A percentile compares a stretch with the other conserved stretches of the same genome.
phyloP scores from a whole-genome alignment of 1,139 yeast genomes.

The Candida sanyaensis region DNA sequence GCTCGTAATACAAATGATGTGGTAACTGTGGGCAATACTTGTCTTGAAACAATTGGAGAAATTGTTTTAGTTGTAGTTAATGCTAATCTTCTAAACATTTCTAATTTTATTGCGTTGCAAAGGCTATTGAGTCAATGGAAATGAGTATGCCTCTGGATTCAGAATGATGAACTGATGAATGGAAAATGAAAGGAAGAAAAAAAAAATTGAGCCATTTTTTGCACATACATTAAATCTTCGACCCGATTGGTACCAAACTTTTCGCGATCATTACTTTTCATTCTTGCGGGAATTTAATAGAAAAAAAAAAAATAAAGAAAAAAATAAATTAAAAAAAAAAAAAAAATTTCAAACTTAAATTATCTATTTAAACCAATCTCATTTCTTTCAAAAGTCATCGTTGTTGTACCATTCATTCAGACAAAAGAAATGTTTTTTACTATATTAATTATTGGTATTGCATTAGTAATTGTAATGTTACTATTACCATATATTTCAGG shows the following conservation, averaged over 20 bases:
- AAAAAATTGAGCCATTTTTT: slow-evolving; percentile 3
- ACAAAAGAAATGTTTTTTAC: slow-evolving; percentile 26
- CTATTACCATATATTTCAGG: slow-evolving; percentile 43
- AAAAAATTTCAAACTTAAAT: not conserved
- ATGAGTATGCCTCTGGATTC: no score
- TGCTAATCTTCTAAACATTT: slow-evolving; percentile 10
- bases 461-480: slow-evolving; percentile 32
- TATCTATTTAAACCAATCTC: not conserved
- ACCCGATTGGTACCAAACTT: not conserved
- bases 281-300: not conserved
- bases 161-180: not conserved
- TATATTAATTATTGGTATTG: slow-evolving; percentile 24
- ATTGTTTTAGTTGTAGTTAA: not conserved
- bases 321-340: no score
- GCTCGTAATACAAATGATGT: not conserved
- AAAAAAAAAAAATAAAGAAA: not conserved
- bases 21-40: not conserved
- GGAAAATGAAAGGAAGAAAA: not conserved
- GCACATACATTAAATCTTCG: not conserved
- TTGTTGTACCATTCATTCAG: no score
- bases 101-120: not conserved
- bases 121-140: no score
- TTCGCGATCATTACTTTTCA: not conserved
- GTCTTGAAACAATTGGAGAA: not conserved
- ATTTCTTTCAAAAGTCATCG: not conserved